Base-by-base conservation (phyloP, 2,329 filamentous ascomycete genomes). In the Calcarisporium arbuscula region DNA sequence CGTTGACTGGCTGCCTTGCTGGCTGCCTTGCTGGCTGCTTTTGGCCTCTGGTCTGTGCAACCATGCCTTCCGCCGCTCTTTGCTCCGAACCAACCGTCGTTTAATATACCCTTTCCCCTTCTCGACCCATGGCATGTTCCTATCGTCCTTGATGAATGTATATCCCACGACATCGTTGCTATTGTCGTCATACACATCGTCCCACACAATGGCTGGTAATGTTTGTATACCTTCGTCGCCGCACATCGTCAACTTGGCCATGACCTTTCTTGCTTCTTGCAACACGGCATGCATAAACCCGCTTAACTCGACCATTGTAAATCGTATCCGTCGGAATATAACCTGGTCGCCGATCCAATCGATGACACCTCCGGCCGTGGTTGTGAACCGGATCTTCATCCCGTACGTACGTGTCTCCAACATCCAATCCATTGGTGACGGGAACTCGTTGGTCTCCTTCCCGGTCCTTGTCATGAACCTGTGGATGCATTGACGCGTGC, bases 371-470 rank as follows among this genome's bases (percentile, higher is more conserved):
- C 29, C 18, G 19, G 29, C 29, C 29, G 29, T 31, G n/a, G 19
- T 31, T 19, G 9, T 31, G 19, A 31, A 31, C 19, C 18, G 19
- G 19, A 31, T 31, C 29, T 31, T 20, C 11, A 31, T 31, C 11
- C 29, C 19, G 16, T 31, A 31, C 29, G 18, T 19, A n/a, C 29
- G 29, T 4, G 29, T 31, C 29, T 31, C 29, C 15, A 20, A 21
- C 19, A 31, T 31, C 29, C 18, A 31, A 31, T 31, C 19, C 29
- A 31, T 31, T 11, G 29, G 29, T n/a, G 29, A 31, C 22, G 18
- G 29, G 19, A 19, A 31, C 29, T 31, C 29, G 18, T 20, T 15
- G 15, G 9, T 15, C 16, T 31, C 29, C 18, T 21, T 31, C 18
- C 29, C 29, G 9, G 18, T 31, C 19, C 29, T 12, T 21, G 29